Conservation (phyloP, 2,329 filamentous ascomycete species). For the Apiospora saccharicola region DNA sequence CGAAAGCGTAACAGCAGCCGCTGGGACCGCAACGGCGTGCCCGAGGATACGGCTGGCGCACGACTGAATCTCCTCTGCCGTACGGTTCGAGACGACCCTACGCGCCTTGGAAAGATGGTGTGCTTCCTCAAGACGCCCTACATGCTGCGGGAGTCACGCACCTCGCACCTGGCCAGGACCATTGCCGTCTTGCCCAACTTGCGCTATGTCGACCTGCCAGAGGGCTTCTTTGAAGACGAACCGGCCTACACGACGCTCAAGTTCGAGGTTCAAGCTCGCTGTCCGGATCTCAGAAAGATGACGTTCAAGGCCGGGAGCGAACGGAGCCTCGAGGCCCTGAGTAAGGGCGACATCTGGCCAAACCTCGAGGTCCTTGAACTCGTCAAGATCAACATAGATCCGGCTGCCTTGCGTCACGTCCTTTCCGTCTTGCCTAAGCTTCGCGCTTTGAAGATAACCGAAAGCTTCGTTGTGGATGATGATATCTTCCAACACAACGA, state of each 20-base stretch:
- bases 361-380: slow-evolving; percentile 78
- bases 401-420: slow-evolving; percentile 72
- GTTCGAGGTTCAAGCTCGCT: slow-evolving; percentile 84
- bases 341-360: slow-evolving; percentile 70
- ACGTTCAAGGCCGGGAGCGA: slow-evolving; percentile 82
- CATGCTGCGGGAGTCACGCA: slow-evolving; percentile 90
- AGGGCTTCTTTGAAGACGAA: slow-evolving; percentile 86
- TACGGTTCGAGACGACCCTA: slow-evolving; percentile 80
- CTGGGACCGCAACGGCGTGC: slow-evolving; percentile 79
- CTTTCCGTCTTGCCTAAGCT: slow-evolving; percentile 72
- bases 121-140: slow-evolving; percentile 88
- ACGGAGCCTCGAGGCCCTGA: slow-evolving; percentile 74
- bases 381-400: slow-evolving; percentile 72
- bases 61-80: slow-evolving; percentile 82
- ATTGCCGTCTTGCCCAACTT: slow-evolving; percentile 86
- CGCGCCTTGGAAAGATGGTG: slow-evolving; percentile 72
- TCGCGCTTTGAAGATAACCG: slow-evolving; percentile 76
- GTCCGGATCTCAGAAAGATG: slow-evolving; percentile 88
- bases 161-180: slow-evolving; percentile 83
- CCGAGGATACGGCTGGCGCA: slow-evolving; percentile 79
- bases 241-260: slow-evolving; percentile 76
- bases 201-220: slow-evolving; percentile 88
- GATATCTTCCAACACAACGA: slow-evolving; percentile 74
- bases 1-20: slow-evolving; percentile 77
- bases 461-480: slow-evolving; percentile 76